Evolutionary conservation across 139 green algal species (phyloP).

Genomic region (Asterochloris sp.): DNA sequence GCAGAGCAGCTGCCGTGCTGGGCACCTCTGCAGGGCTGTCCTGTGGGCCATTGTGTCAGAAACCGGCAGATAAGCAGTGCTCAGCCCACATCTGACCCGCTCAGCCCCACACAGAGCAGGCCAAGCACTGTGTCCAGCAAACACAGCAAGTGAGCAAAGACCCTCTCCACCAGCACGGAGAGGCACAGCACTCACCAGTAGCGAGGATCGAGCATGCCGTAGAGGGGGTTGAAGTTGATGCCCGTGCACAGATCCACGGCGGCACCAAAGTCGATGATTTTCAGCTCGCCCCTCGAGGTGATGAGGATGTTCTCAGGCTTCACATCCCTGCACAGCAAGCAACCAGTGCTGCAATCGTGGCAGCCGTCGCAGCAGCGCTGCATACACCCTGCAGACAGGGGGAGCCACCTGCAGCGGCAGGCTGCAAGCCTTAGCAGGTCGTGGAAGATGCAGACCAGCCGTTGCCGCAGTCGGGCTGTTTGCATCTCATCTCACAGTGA

Average conservation of each 20-base stretch:
- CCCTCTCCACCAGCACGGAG: too few relatives aligned
- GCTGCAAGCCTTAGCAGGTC: constrained; percentile 17
- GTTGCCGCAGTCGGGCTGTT: too few relatives aligned
- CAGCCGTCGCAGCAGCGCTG: not conserved
- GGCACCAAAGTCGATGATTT: constrained; percentile 93
- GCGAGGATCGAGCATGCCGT: constrained; percentile 86
- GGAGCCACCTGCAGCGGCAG: not conserved
- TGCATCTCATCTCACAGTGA: too few relatives aligned
- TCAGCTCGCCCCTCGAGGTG: constrained; percentile 71
- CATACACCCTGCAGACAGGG: not conserved
- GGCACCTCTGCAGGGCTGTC: too few relatives aligned
- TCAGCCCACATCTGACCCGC: too few relatives aligned
- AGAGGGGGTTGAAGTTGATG: constrained; percentile 90
- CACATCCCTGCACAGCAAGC: constrained; percentile 67
- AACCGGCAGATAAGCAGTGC: too few relatives aligned
- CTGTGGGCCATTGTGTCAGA: too few relatives aligned
- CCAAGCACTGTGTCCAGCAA: too few relatives aligned
- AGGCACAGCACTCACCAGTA: constrained; percentile 45
- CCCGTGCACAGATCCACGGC: constrained; percentile 87
- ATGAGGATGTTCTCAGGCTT: constrained; percentile 89
- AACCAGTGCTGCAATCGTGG: constrained; percentile 28
- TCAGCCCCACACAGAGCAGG: too few relatives aligned
- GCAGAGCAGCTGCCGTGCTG: too few relatives aligned
- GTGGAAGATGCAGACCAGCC: too few relatives aligned
- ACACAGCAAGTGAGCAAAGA: too few relatives aligned